A percentile compares a stretch with the other conserved stretches of the same genome.
phyloP scores from a whole-genome alignment of 2,329 filamentous ascomycete species.

The Fusarium floridanum region DNA sequence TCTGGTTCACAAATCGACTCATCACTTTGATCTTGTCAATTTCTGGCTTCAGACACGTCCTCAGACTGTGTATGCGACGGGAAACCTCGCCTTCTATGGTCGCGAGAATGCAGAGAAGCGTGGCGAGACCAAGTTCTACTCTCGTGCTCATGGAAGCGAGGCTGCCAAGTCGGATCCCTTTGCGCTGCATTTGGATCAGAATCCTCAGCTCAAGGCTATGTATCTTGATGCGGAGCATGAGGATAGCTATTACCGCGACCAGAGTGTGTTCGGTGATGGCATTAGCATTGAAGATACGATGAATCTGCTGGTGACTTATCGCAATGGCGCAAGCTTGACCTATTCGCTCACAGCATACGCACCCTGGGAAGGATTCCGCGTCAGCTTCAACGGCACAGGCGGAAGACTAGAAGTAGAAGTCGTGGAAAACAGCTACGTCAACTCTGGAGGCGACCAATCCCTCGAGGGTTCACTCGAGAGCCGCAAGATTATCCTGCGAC shows the following conservation, averaged over 20 bases:
- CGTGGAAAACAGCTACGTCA: constrained; percentile 72
- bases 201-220: constrained; percentile 67
- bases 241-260: constrained; percentile 72
- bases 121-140: constrained; percentile 65
- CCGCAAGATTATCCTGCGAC: constrained; percentile 62
- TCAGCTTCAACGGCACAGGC: constrained; percentile 69
- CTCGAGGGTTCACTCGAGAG: constrained; percentile 66
- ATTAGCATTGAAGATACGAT: constrained; percentile 76
- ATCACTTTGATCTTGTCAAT: constrained; percentile 73
- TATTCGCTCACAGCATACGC: constrained; percentile 72
- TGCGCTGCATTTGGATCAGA: constrained; percentile 66
- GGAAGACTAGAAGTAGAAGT: constrained; percentile 72
- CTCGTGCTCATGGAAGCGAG: constrained; percentile 63
- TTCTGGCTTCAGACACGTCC: constrained; percentile 71
- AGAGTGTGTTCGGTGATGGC: constrained; percentile 72
- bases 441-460: constrained; percentile 69
- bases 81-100: constrained; percentile 71
- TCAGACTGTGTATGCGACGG: constrained; percentile 68
- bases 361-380: constrained; percentile 72
- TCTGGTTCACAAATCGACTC: constrained; percentile 72
- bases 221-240: constrained; percentile 74
- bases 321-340: constrained; percentile 68
- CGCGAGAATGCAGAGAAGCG: constrained; percentile 70
- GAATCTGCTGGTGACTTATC: constrained; percentile 70
- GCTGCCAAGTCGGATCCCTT: constrained; percentile 68